Percentiles rank a stretch among this genome's conserved stretches.
These are phyloP conservation scores for Mortierella alpina DNA, from an alignment of 192 early-diverging fungal species.

Conservation along the genomic window DNA sequence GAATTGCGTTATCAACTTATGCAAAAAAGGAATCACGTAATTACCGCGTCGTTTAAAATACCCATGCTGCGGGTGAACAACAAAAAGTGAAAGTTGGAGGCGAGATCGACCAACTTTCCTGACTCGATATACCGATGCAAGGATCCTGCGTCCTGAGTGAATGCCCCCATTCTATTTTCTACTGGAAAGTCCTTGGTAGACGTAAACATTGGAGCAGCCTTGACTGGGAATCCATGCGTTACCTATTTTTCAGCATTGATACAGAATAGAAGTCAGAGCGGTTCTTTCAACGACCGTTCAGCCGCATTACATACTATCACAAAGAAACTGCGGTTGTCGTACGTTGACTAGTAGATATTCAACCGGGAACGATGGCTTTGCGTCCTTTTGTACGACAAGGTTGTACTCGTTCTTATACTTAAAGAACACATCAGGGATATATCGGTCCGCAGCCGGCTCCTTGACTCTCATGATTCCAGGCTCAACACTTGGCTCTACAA, in stretches of 20 bases:
- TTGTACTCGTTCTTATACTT: constrained; percentile 96
- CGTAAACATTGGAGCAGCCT: constrained; percentile 80
- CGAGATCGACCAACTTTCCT: constrained; percentile 55
- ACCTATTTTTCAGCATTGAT: constrained; percentile 61
- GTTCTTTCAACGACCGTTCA: neutral
- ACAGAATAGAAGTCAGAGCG: neutral
- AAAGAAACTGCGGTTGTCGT: constrained; percentile 14
- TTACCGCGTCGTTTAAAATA: constrained; percentile 66
- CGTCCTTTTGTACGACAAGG: constrained; percentile 84
- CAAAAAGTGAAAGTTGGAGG: constrained; percentile 92
- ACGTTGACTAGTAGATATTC: constrained; percentile 97
- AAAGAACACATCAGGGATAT: constrained; percentile 98
- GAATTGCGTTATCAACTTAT: neutral
- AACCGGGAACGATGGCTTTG: constrained; percentile 96
- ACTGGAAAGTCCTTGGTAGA: constrained; percentile 71
- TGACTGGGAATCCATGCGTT: constrained; percentile 92
- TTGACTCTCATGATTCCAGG: constrained; percentile 89
- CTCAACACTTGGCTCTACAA: constrained; percentile 90
- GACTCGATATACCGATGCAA: constrained; percentile 67
- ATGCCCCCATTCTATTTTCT: constrained; percentile 79
- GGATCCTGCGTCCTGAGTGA: constrained; percentile 66
- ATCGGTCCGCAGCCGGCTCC: constrained; percentile 75
- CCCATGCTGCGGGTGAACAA: constrained; percentile 72
- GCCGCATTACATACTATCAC: neutral
- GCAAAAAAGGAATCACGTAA: no score